These are phyloP conservation scores for Kalmusia sp. DNA, from an alignment of 2,329 filamentous ascomycete species.

Conservation along the genomic window DNA sequence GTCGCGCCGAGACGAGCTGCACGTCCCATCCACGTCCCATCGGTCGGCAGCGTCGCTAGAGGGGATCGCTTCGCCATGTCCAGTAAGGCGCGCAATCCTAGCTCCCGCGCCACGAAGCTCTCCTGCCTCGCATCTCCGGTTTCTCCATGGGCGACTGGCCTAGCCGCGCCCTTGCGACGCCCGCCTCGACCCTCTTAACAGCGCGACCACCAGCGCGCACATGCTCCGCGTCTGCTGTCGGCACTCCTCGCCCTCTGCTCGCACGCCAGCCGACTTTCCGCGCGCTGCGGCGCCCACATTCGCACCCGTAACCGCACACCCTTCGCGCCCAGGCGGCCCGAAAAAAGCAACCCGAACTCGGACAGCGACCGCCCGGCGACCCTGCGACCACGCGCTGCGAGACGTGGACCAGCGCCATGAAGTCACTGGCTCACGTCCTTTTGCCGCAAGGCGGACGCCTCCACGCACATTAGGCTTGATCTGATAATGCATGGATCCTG, in stretches of 20 bases:
- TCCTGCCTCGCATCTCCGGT: conserved; percentile 38
- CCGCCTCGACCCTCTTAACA: conserved; percentile 18
- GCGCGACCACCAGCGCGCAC: conserved; percentile 10
- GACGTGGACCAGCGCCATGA: conserved; percentile 25
- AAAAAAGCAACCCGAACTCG: conserved; percentile 9
- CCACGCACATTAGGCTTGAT: background rate
- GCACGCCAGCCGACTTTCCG: conserved; percentile 14
- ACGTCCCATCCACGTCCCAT: background rate
- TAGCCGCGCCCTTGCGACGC: background rate
- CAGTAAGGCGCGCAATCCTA: conserved; percentile 10
- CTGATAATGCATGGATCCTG: conserved; percentile 2
- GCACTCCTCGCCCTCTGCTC: background rate
- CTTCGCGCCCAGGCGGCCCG: background rate
- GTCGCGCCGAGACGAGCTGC: background rate
- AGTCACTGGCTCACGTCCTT: conserved; percentile 14
- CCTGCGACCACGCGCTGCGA: conserved; percentile 25
- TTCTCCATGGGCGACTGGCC: conserved; percentile 32
- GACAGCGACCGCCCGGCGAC: conserved; percentile 9
- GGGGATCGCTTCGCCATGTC: conserved; percentile 9
- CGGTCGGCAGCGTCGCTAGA: background rate
- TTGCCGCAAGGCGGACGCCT: conserved; percentile 15
- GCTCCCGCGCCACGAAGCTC: conserved; percentile 30
- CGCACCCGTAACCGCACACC: background rate
- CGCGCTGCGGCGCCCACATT: conserved; percentile 12
- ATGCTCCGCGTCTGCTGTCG: conserved; percentile 1